Percentiles rank a stretch among this genome's conserved stretches.
These are phyloP conservation scores for Taphrina populina DNA, from an alignment of 1,139 yeast species.

Conservation along the genomic window DNA sequence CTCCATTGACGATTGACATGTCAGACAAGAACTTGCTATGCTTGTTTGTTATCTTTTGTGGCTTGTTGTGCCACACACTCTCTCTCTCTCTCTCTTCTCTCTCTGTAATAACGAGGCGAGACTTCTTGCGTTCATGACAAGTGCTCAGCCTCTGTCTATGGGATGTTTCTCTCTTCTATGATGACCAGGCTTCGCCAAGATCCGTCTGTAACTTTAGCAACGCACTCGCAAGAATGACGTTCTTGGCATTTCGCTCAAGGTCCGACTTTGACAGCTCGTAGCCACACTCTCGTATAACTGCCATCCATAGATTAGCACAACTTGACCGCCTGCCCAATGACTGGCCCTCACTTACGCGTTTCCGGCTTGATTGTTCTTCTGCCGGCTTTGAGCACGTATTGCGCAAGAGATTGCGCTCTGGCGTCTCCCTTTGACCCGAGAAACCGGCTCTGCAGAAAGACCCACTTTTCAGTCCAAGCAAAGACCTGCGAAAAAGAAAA, in stretches of 20 bases:
- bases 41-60: no score
- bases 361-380: conserved; percentile 54
- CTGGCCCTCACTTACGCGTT: not conserved
- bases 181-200: conserved; percentile 1
- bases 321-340: not conserved
- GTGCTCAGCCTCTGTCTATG: no score
- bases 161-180: no score
- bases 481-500: no score
- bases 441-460: conserved; percentile 68
- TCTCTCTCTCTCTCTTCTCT: no score
- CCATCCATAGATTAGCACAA: not conserved
- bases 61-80: no score
- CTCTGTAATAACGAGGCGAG: no score
- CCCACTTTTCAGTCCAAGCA: conserved; percentile 89
- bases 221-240: conserved; percentile 3
- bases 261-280: conserved; percentile 11
- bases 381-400: conserved; percentile 74
- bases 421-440: conserved; percentile 51
- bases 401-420: conserved; percentile 67
- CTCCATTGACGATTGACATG: no score
- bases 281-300: conserved; percentile 24
- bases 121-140: no score
- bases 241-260: conserved; percentile 1
- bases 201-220: conserved; percentile 19
- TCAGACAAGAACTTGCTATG: no score